Evolutionary conservation across 148 eudicot genomes (phyloP).

Genomic region (Nyssa sinensis): DNA sequence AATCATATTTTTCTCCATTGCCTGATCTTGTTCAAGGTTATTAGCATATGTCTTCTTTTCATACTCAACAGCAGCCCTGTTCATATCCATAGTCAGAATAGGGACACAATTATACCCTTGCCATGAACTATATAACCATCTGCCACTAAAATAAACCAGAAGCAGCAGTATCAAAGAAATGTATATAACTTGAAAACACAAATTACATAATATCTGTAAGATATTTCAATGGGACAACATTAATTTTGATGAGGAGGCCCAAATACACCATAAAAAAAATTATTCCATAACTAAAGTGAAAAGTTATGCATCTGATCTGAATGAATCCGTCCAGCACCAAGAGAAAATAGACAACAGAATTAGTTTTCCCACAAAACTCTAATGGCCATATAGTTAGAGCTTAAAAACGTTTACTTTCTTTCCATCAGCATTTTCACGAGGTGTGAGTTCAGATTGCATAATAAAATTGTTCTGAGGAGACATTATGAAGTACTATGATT

Average conservation of each 20-base stretch:
- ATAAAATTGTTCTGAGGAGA: too few relatives aligned
- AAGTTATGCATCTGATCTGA: too few relatives aligned
- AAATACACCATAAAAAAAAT: not conserved
- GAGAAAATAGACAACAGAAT: too few relatives aligned
- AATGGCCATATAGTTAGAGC: too few relatives aligned
- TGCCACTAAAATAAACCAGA: not conserved
- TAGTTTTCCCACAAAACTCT: too few relatives aligned
- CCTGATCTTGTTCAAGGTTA: conserved; percentile 47
- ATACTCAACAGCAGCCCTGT: conserved; percentile 70
- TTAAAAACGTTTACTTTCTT: too few relatives aligned
- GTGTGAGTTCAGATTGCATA: too few relatives aligned
- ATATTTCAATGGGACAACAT: not conserved
- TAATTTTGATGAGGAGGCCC: not conserved
- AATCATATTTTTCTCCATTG: conserved; percentile 55
- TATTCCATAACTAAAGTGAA: not conserved
- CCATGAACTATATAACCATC: not conserved
- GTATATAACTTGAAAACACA: not conserved
- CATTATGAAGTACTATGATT: too few relatives aligned
- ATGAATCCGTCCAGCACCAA: too few relatives aligned
- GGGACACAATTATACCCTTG: not conserved
- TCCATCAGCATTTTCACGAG: too few relatives aligned
- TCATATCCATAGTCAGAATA: conserved; percentile 8
- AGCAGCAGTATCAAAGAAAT: not conserved
- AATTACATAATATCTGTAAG: too few relatives aligned
- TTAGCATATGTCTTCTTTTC: conserved; percentile 56